Evolutionary conservation across 192 early-diverging fungal genomes (phyloP), one percentile per base, ranked within the genome.

Genomic region (Podila epicladia): DNA sequence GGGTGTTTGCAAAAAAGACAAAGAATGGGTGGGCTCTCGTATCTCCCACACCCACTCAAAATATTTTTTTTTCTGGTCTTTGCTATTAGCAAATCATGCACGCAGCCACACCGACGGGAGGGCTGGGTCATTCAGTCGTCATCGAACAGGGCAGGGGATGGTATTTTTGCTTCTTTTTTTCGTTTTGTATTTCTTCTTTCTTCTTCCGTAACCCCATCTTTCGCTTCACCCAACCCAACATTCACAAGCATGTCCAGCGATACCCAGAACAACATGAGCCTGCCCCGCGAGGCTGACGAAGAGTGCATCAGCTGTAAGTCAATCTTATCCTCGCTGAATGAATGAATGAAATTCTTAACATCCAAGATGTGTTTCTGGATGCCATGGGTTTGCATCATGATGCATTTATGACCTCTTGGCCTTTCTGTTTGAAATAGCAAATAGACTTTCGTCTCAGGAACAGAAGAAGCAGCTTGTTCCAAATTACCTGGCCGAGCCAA

Each of bases 201-300:
- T 41, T 41, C 6, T 41, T 37, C 45, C 41, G 13, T 64, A 22
- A n/a, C 35, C 45, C 35, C 28, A 61, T 19, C 37, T 3, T 49
- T 19, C 64, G 9, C 6, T 31, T 48, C 12, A 13, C 49, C 4
- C 68, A 45, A 48, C 57, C 60, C 32, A 41, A 37, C 38, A 20
- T 57, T 48, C 35, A 22, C 72, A 26, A 75, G 48, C 70, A 88
- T 88, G 87, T 88, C 87, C 71, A 78, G 82, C 66, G 85, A 60
- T 48, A 72, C 67, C 31, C 67, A 85, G 45, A 88, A 88, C 61
- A 32, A 41, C 60, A 88, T 88, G 87, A 74, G 76, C 24, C 58
- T 35, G 1, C 85, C 85, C 62, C 55, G 33, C 50, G 63, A 67
- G 6, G 85, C 83, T 32, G 84, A 86, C 61, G 83, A 82, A 8